Base-by-base conservation (phyloP, 352 stramenopile species). In the Pythium dissotocum region DNA sequence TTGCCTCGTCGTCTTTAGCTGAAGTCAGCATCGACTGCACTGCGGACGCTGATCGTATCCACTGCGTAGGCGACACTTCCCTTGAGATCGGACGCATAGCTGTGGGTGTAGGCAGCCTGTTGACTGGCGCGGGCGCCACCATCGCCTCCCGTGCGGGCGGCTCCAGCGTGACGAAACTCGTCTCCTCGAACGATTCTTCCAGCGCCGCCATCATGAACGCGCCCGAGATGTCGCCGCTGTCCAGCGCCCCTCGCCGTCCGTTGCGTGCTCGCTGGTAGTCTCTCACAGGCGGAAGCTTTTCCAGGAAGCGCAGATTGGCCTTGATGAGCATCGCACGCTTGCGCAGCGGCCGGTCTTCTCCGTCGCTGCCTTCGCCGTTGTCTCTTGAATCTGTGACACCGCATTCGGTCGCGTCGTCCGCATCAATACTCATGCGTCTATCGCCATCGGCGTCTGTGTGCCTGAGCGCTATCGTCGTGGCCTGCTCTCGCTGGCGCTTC, bases 141-240 rank as follows among this genome's bases (percentile, higher is more conserved):
- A 87, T 65, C 1, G 79, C 80, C 18, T 74, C 79, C 42, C 73
- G 58, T 4, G 73, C 68, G 6, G 75, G 70, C 1, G 77, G 68
- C 58, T 85, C 76, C 12, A 77, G 58, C 0, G 78, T 85, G 42
- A 88, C 78, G 57, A 93, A 90, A 67, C 82, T 89, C 59, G 83
- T 88, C 58, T 90, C 83, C 48, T 86, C 75, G 65, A 93, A 83
- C 2, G 81, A 83, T 49, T 87, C 77, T 65, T 91, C 81, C 40
- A 93, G 70, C 35, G 85, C 85, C 42, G 72, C 61, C 71, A 93
- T 85, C 72, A 83, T 84, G 42, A 82, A 57, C 30, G 62, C 56
- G 7, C 69, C 70, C 2, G 72, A 58, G 4, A 77, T 71, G 0
- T 67, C 61, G 8, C 85, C 85, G 4, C 82, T 83, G 53, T 93